A percentile compares a stretch with the other conserved stretches of the same genome.
Conservation (phyloP, 2,329 filamentous ascomycete genomes). For the Botrytis byssoidea region DNA sequence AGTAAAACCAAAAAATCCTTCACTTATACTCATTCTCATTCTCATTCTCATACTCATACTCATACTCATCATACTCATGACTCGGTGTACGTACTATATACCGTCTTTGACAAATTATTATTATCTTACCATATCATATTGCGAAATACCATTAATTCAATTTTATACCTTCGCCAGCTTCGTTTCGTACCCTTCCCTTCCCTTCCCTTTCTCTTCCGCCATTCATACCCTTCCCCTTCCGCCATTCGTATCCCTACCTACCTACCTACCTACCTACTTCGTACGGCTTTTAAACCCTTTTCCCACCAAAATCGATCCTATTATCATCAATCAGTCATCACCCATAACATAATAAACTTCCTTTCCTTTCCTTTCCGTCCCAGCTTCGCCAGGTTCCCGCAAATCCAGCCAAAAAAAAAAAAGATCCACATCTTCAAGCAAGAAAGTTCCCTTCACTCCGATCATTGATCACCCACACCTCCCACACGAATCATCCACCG, state of each 20-base stretch:
- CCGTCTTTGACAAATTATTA: not conserved
- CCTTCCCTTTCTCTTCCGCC: not conserved
- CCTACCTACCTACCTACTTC: no score
- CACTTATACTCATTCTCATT: no score
- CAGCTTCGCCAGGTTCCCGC: not conserved
- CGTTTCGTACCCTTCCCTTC: not conserved
- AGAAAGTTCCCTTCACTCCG: conserved; percentile 3
- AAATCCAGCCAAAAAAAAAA: no score
- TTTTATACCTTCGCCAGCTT: not conserved
- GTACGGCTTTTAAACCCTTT: not conserved
- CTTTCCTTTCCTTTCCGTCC: not conserved
- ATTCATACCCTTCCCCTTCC: not conserved
- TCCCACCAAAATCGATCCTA: not conserved
- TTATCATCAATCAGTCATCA: no score
- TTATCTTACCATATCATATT: not conserved
- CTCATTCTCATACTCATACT: no score
- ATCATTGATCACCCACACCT: not conserved
- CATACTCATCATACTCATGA: not conserved
- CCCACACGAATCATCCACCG: not conserved
- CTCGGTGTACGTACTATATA: not conserved
- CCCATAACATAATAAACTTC: not conserved
- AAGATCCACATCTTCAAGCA: not conserved
- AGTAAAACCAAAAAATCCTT: no score
- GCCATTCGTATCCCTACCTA: not conserved
- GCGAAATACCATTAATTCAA: not conserved